Evolutionary conservation across 805 yeast species (phyloP), one percentile per base, ranked within the genome.

Genomic region (Zygosaccharomyces kombuchaensis): DNA sequence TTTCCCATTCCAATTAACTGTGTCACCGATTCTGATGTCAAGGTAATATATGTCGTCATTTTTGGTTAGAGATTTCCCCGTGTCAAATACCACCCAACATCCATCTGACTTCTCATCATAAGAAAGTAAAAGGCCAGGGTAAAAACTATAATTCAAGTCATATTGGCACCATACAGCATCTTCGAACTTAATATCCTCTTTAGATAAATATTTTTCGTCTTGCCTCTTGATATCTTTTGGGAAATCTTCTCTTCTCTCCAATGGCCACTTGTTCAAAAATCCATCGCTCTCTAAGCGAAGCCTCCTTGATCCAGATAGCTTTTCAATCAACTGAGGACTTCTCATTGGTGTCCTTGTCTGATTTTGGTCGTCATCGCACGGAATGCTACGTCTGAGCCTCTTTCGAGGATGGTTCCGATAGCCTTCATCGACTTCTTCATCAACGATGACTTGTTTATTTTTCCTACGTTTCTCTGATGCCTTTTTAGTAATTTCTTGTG

Each of bases 1-100:
- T 6, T 60, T 56, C 13, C 67, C 63, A 10, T 65, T 61, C 25
- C 73, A 51, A 12, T 65, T 63, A 1, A 83, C 70, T 0, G 47
- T 55, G 51, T 83, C 88, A 2, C 86, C 87, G 13, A 82, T 62
- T 34, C 78, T 60, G 2, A 83, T 61, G 57, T 78, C 85, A 17
- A 82, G 62, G 58, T 69, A 31, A 72, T 62, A 55, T 65, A 78
- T 36, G 57, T 71, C 54, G n/a, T 56, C 59, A 16, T 47, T 47
- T 25, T 55, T 57, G 1, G 51, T 51, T 10, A 40, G 25, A 2
- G 54, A 43, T 38, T 48, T 34, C 3, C 58, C 61, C 3, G 53
- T 42, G 29, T 55, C 62, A 40, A 60, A 60, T 8, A 47, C 34
- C 7, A 64, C 62, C 32, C 48, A 44, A 12, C 51, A 48, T 9